These are phyloP conservation scores for Naumovozyma castellii DNA, from an alignment of 805 yeast genomes.

Conservation along the genomic window DNA sequence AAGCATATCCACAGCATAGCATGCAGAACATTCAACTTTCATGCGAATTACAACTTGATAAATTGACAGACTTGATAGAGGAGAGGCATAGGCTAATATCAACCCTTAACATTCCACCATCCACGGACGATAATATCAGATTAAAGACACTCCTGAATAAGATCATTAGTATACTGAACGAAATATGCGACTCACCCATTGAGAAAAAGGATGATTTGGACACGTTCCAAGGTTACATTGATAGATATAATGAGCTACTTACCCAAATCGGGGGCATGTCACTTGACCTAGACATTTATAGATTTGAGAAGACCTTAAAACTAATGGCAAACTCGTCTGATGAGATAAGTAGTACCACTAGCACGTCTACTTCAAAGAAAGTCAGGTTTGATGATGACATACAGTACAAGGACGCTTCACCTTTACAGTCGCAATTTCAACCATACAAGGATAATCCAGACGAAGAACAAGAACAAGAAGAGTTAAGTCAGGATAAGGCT, in stretches of 20 bases:
- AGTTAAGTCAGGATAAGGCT: background rate
- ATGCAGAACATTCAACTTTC: conserved; percentile 19
- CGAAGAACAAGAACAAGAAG: conserved; percentile 1
- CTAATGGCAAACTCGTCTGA: background rate
- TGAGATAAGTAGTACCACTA: no score
- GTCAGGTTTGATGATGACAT: conserved; percentile 22
- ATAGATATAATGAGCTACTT: conserved; percentile 13
- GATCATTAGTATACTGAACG: conserved; percentile 11
- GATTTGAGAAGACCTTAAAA: conserved; percentile 1
- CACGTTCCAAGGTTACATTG: conserved; percentile 2
- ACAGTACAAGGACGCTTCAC: conserved; percentile 1
- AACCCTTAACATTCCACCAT: conserved; percentile 16
- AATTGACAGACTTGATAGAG: conserved; percentile 20
- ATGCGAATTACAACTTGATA: conserved; percentile 26
- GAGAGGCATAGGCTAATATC: conserved; percentile 22
- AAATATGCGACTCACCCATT: conserved; percentile 5
- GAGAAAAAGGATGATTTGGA: conserved; percentile 4
- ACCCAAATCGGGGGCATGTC: conserved; percentile 4
- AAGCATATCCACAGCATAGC: no score
- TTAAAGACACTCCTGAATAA: conserved; percentile 17
- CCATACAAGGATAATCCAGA: conserved; percentile 11
- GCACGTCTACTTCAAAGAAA: conserved; percentile 8
- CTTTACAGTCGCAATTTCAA: conserved; percentile 6
- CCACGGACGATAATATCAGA: conserved; percentile 18
- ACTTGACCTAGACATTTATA: conserved; percentile 7